A percentile compares a stretch with the other conserved stretches of the same genome.
These are phyloP conservation scores for Ailanthus altissimus DNA, from an alignment of 345 rosid genomes.

Conservation along the genomic window DNA sequence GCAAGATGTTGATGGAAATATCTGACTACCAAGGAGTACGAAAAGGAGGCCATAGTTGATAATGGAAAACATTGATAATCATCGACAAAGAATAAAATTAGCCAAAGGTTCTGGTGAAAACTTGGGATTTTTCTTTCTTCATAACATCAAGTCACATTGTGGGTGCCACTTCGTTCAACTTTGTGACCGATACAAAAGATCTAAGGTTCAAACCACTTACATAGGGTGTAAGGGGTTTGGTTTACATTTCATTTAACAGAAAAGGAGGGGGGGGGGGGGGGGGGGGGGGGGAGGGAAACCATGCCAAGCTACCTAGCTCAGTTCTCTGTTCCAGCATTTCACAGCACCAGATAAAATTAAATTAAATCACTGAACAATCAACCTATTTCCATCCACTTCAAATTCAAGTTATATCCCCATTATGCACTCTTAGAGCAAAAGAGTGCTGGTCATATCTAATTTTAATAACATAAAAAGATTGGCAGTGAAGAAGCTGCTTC, in stretches of 20 bases:
- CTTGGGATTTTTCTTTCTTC: not conserved
- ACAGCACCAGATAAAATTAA: not conserved
- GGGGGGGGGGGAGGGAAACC: not conserved
- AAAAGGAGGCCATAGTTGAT: slow-evolving; percentile 1
- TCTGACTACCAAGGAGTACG: slow-evolving; percentile 22
- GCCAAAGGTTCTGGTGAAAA: not conserved
- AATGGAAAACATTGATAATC: not conserved
- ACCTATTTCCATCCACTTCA: not conserved
- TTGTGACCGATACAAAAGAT: too few species aligned
- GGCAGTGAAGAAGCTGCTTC: not conserved
- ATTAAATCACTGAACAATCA: not conserved
- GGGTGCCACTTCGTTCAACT: too few species aligned
- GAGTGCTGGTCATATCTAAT: too few species aligned
- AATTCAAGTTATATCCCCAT: not conserved
- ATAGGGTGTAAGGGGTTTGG: too few species aligned
- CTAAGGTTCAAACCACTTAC: too few species aligned
- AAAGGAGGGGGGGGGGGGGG: too few species aligned
- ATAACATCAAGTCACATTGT: not conserved
- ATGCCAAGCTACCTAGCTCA: not conserved
- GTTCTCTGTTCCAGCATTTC: not conserved
- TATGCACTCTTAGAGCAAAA: not conserved
- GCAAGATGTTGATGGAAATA: slow-evolving; percentile 26
- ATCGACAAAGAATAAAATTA: not conserved
- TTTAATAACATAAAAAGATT: not conserved
- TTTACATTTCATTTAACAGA: too few species aligned